These are phyloP conservation scores for Colletotrichum chrysophilum DNA, from an alignment of 2,329 filamentous ascomycete genomes.

Conservation along the genomic window DNA sequence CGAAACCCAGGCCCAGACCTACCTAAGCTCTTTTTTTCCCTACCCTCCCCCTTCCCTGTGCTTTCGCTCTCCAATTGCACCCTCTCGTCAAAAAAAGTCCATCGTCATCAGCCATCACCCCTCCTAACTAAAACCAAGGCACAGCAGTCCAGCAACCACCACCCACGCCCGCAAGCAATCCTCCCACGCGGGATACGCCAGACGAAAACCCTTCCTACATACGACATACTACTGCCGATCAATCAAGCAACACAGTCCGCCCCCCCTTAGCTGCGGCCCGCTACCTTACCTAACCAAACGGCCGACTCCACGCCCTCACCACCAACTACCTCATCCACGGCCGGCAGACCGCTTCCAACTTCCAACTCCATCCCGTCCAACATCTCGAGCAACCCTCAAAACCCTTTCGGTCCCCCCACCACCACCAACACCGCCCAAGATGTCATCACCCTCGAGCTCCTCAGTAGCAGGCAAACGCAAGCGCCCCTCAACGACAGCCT, in stretches of 20 bases:
- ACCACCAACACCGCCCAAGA: constrained; percentile 33
- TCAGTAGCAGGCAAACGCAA: constrained; percentile 77
- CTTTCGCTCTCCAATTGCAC: not conserved
- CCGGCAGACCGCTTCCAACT: not conserved
- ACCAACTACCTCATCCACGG: not conserved
- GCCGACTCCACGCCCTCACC: not conserved
- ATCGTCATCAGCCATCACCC: constrained; percentile 16
- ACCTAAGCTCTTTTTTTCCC: not conserved
- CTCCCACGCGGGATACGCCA: not conserved
- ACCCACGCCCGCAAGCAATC: not conserved
- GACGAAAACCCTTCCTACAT: not conserved
- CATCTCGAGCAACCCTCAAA: not conserved
- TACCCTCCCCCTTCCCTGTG: not conserved
- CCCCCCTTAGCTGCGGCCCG: not conserved
- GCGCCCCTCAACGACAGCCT: constrained; percentile 64
- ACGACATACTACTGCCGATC: constrained; percentile 17
- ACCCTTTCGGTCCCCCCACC: not conserved
- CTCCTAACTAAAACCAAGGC: constrained; percentile 20
- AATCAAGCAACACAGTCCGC: not conserved
- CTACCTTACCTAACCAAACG: not conserved
- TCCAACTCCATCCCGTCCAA: not conserved
- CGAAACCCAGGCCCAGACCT: not conserved
- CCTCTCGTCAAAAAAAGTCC: not conserved
- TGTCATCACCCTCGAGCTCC: constrained; percentile 66
- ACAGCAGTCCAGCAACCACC: not conserved